Base-by-base conservation (phyloP, 2,329 filamentous ascomycete genomes). In the Penicillium sp. region DNA sequence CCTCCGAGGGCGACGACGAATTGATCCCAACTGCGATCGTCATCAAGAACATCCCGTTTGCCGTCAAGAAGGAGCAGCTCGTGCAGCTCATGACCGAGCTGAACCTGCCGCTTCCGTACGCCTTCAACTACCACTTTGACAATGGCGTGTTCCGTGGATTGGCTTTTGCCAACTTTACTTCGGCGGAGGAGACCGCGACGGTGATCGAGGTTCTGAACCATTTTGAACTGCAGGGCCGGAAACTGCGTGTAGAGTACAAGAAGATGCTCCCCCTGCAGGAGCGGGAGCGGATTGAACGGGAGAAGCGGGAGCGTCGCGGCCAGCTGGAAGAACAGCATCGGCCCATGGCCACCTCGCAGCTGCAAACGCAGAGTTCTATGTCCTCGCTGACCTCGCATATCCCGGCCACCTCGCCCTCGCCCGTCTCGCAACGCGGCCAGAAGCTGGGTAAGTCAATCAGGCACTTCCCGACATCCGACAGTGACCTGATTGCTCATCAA, bases 51-150 rank as follows among this genome's bases (percentile, higher is more conserved):
- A 99, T 99, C 39, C 95, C 96, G 0, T 99, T 99, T 75, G 95
- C 96, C 31, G 92, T 98, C 58, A 93, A 96, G 77, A 98, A 98
- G 79, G 95, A 99, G 78, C 92, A 94, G 70, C 83, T 99, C 40
- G 91, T 96, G 36, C 87, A 89, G 62, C 84, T 97, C 67, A 99
- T 99, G 95, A 91, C 93, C 9, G 91, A 96, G 19, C 86, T 98
- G 84, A 90, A 92, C 66, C 85, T 99, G 40, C 95, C 95, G 1
- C 86, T 98, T 66, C 95, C 95, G 0, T 99, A 99, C 73, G 95
- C 95, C 13, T 99, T 99, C 83, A 99, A 99, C 82, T 98, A 99
- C 72, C 95, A 99, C 77, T 99, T 99, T 73, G 95, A 99, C 74
- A 96, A 96, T 70, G 95, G 95, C 31, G 93, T 99, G 31, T 99